Percentiles rank a stretch among this genome's conserved stretches.
Conservation (phyloP, 345 rosid species). For the Lepidium didymum region DNA sequence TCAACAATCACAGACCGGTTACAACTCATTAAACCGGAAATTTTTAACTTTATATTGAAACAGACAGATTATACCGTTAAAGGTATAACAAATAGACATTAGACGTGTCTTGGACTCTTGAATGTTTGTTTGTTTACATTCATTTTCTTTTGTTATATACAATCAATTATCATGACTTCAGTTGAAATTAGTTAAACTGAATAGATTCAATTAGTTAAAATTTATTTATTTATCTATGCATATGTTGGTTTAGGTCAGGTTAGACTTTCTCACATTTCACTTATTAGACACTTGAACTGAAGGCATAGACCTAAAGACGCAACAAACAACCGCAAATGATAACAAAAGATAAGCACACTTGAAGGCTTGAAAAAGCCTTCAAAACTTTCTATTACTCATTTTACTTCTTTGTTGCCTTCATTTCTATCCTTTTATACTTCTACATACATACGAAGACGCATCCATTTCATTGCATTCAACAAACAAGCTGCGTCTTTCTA, state of each 20-base stretch:
- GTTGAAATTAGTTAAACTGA: no score
- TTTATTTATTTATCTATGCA: neutral
- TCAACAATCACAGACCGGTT: slow-evolving; percentile 21
- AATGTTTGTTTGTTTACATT: neutral
- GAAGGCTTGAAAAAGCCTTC: slow-evolving; percentile 16
- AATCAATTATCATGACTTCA: neutral
- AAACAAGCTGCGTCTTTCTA: slow-evolving; percentile 6
- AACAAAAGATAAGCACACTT: slow-evolving; percentile 12
- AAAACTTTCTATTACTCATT: slow-evolving; percentile 7
- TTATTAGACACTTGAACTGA: neutral
- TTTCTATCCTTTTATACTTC: neutral
- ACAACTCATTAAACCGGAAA: neutral
- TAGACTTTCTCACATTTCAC: neutral
- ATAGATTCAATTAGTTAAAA: neutral
- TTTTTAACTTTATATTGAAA: neutral
- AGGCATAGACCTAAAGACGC: neutral
- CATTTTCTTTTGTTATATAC: neutral
- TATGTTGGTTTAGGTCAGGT: neutral
- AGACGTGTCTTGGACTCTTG: neutral
- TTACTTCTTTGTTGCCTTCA: neutral
- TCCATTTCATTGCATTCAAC: slow-evolving; percentile 21
- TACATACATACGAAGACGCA: slow-evolving; percentile 22
- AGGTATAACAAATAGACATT: neutral
- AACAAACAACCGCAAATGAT: neutral
- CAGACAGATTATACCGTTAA: neutral